These are phyloP conservation scores for Euphrasia confusa DNA, from an alignment of 257 asterid species.

Conservation along the genomic window DNA sequence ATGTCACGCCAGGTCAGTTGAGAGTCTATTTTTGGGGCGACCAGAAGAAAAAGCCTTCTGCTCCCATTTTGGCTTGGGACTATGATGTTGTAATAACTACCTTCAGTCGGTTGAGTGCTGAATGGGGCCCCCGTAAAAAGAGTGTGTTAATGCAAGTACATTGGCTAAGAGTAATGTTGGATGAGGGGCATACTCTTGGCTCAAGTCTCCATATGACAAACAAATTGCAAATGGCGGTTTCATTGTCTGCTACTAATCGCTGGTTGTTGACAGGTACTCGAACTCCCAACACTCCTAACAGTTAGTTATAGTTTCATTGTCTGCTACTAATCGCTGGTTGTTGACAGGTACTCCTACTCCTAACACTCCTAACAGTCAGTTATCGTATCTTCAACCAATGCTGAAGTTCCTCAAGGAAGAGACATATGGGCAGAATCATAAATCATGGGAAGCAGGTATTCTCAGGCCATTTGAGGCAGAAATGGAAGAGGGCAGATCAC, in stretches of 20 bases:
- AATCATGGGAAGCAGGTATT: conserved; percentile 90
- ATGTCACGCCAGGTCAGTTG: conserved; percentile 75
- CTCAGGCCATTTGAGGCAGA: conserved; percentile 88
- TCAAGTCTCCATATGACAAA: conserved; percentile 86
- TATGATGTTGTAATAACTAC: conserved; percentile 93
- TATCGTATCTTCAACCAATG: conserved; percentile 84
- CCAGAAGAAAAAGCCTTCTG: conserved; percentile 70
- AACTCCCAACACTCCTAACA: conserved; percentile 91
- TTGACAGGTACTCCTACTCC: conserved; percentile 98
- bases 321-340: conserved; percentile 89
- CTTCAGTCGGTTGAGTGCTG: conserved; percentile 91
- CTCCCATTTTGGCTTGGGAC: conserved; percentile 89
- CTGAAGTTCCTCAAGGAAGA: conserved; percentile 92
- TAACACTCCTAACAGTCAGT: conserved; percentile 90
- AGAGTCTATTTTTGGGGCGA: conserved; percentile 84
- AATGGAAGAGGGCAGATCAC: conserved; percentile 90
- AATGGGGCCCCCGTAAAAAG: conserved; percentile 75
- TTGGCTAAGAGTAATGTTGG: conserved; percentile 90
- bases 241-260: conserved; percentile 74
- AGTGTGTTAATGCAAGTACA: conserved; percentile 90
- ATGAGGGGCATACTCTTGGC: conserved; percentile 99
- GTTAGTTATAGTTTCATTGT: conserved; percentile 72
- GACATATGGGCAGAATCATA: conserved; percentile 70
- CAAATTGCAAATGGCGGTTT: conserved; percentile 87
- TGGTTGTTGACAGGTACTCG: conserved; percentile 99